Percentiles rank a stretch among this genome's conserved stretches.
phyloP scores from a whole-genome alignment of 129 eudicot species.

The carrot (Daucus carota) region DNA sequence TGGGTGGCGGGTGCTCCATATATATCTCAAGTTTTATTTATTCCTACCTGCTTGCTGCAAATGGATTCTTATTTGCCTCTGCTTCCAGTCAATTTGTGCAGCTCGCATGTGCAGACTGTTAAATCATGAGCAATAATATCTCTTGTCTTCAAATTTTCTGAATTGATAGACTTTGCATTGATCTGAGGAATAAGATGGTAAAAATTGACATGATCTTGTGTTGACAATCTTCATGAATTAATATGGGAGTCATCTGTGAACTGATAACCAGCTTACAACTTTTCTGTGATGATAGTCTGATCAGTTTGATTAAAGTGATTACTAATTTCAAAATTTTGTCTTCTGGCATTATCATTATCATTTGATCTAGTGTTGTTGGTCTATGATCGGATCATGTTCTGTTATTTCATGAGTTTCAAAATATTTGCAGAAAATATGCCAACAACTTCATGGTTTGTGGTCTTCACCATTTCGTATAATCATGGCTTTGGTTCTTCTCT shows the following conservation, averaged over 20 bases:
- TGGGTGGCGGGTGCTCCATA: neutral
- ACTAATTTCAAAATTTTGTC: neutral
- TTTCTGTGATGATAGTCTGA: neutral
- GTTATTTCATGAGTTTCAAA: neutral
- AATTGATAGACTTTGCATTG: neutral
- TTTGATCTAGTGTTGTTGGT: neutral
- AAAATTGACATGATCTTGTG: neutral
- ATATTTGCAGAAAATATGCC: constrained; percentile 74
- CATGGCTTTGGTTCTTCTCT: constrained; percentile 79
- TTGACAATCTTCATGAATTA: neutral
- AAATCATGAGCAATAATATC: neutral
- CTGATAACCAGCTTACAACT: neutral
- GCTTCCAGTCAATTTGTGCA: neutral
- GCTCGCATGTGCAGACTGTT: neutral
- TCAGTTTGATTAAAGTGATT: neutral
- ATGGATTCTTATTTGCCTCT: neutral
- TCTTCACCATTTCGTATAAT: constrained; percentile 89
- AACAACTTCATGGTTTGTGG: constrained; percentile 86
- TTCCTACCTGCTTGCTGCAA: neutral
- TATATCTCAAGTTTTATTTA: neutral
- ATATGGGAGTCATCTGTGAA: neutral
- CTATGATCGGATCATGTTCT: neutral
- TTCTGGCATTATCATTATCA: neutral
- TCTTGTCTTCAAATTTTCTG: neutral
- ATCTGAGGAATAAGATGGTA: neutral